Conservation (phyloP, 2,329 filamentous ascomycete genomes). For the Seiridium cupressi region DNA sequence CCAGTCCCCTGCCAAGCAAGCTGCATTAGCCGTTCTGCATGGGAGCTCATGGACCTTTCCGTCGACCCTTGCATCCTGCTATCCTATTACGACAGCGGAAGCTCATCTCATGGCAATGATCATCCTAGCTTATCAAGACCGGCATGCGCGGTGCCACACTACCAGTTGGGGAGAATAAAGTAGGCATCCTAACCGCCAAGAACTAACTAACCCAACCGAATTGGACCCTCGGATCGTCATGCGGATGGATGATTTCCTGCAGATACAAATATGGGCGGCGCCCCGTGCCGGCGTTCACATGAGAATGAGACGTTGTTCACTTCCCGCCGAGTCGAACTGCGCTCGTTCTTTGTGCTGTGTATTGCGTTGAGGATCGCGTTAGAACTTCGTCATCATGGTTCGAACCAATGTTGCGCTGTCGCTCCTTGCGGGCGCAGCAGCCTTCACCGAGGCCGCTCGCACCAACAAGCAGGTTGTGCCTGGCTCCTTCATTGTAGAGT, state of each 20-base stretch:
- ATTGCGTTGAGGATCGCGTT: slow-evolving; percentile 8
- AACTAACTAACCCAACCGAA: not conserved
- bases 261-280: slow-evolving; percentile 19
- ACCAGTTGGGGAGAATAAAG: not conserved
- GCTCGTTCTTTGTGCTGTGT: slow-evolving; percentile 9
- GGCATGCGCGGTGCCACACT: slow-evolving; percentile 11
- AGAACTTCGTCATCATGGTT: slow-evolving; percentile 21
- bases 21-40: not conserved
- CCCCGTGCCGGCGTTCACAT: slow-evolving; percentile 5
- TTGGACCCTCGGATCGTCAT: slow-evolving; percentile 1
- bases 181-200: not conserved
- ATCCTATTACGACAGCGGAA: slow-evolving; percentile 20
- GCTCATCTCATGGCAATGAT: slow-evolving; percentile 15
- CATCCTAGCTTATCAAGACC: slow-evolving; percentile 15
- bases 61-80: slow-evolving; percentile 5
- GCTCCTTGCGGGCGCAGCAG: slow-evolving; percentile 22
- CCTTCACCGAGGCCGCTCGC: slow-evolving; percentile 1
- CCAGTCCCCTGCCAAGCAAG: slow-evolving; percentile 3
- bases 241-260: not conserved
- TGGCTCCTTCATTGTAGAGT: slow-evolving; percentile 53
- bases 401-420: slow-evolving; percentile 20
- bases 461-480: slow-evolving; percentile 24
- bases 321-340: slow-evolving; percentile 7
- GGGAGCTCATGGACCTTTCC: slow-evolving; percentile 3
- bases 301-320: slow-evolving; percentile 4